These are phyloP conservation scores for Arachnopeziza araneosa DNA, from an alignment of 2,329 filamentous ascomycete genomes.

Conservation along the genomic window DNA sequence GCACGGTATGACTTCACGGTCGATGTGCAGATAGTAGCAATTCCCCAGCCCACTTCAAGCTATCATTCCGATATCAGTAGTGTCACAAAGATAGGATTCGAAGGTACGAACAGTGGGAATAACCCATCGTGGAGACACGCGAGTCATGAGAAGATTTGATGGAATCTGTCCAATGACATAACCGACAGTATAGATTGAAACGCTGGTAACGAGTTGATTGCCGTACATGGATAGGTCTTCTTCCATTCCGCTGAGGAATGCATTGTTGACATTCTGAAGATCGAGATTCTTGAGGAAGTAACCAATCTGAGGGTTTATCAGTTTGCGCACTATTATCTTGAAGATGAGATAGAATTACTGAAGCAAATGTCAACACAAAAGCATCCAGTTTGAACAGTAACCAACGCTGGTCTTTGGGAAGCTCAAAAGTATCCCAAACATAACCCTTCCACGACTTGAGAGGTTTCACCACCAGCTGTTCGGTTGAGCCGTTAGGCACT, in stretches of 20 bases:
- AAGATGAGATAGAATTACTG: constrained; percentile 23
- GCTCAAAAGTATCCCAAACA: constrained; percentile 43
- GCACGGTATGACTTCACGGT: constrained; percentile 29
- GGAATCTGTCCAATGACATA: constrained; percentile 52
- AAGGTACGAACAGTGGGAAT: constrained; percentile 18
- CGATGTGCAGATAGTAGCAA: constrained; percentile 22
- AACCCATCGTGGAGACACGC: constrained; percentile 33
- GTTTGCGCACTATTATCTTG: constrained; percentile 35
- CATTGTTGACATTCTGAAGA: constrained; percentile 42
- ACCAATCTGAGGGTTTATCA: constrained; percentile 9
- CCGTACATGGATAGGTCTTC: constrained; percentile 45
- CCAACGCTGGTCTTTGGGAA: constrained; percentile 40
- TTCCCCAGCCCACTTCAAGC: constrained; percentile 22
- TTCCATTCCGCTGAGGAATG: constrained; percentile 49
- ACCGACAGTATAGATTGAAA: constrained; percentile 38
- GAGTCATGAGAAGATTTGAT: constrained; percentile 46
- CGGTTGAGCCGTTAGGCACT: constrained; percentile 5
- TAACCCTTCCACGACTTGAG: constrained; percentile 33
- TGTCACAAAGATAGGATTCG: background rate
- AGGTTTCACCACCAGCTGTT: constrained; percentile 17
- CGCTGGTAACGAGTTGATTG: constrained; percentile 48
- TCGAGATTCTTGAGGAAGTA: constrained; percentile 40
- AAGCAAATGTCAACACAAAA: constrained; percentile 42
- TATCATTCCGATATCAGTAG: constrained; percentile 8
- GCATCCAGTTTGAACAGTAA: constrained; percentile 45